Evolutionary conservation across 495 filamentous ascomycete genomes (phyloP), one percentile per base, ranked within the genome.

Genomic region (Thermothielavioides terrestris): DNA sequence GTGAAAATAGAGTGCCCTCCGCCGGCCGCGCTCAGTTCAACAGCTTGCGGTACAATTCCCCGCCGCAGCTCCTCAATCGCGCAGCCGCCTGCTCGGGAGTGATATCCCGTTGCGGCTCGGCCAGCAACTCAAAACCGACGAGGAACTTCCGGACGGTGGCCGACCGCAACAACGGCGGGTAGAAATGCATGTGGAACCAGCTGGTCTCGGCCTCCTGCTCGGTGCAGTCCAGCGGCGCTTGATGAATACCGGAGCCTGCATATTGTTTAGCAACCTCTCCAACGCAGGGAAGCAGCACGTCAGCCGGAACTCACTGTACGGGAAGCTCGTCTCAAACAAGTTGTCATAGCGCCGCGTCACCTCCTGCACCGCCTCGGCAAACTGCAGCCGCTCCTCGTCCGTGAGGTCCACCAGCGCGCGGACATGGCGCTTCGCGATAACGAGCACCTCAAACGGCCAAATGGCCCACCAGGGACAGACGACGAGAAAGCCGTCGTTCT

Each of bases 401-500:
- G 77, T 76, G 18, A 98, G 69, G 62, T 97, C 90, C 2, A 94
- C 83, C 21, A 98, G 74, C 0, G 84, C 80, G 17, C 86, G 75
- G 53, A 87, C 84, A 62, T 95, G 88, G 39, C 77, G 75, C 65
- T 86, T 89, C 53, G 83, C 77, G 42, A 97, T 74, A 50, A 98
- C 80, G 79, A 98, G 85, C 41, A 92, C 84, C 71, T 98, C 92
- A 53, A 95, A 98, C 1, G 92, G 92, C 92, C 92, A 98, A 15
- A 85, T 76, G 0, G 86, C 92, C 92, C 92, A 98, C 89, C 90
- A 98, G 1, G 92, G 92, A 60, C 88, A 94, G 18, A 95, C 75
- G 0, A 88, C 84, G 20, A 94, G 63, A 66, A 96, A 97, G 0
- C 70, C 74, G 12, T 70, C 77, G 63, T 98, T 97, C 61, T 88